Evolutionary conservation across 495 filamentous ascomycete genomes (phyloP).

Genomic region (Filosporella fistucella): DNA sequence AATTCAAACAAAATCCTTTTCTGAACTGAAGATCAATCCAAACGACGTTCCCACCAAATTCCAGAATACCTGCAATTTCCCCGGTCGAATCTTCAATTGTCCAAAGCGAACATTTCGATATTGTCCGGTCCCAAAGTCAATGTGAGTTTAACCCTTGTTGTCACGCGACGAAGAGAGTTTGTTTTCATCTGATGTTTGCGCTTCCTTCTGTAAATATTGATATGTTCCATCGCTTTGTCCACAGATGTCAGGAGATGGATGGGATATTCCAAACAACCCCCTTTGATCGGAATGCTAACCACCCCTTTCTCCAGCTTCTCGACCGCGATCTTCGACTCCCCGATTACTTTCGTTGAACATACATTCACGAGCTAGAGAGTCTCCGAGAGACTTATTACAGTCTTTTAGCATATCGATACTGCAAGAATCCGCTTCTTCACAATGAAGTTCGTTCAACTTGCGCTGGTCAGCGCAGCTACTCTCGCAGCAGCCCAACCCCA

Average conservation of each 20-base stretch:
- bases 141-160: slow-evolving; percentile 2
- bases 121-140: slow-evolving; percentile 14
- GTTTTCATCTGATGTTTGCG: slow-evolving; percentile 5
- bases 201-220: neutral
- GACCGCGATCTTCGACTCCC: slow-evolving; percentile 1
- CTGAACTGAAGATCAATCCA: neutral
- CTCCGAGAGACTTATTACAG: slow-evolving; percentile 20
- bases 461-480: slow-evolving; percentile 39
- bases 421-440: slow-evolving; percentile 24
- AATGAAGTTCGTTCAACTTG: slow-evolving; percentile 45
- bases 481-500: slow-evolving; percentile 43
- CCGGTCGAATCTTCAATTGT: slow-evolving; percentile 9
- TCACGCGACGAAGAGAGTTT: neutral
- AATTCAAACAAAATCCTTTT: neutral
- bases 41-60: neutral
- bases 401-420: slow-evolving; percentile 17
- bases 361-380: slow-evolving; percentile 5
- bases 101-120: slow-evolving; percentile 8
- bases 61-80: slow-evolving; percentile 1
- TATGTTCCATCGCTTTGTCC: too few relatives aligned
- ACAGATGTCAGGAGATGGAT: too few relatives aligned
- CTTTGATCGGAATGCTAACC: slow-evolving; percentile 20
- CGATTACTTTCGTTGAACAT: slow-evolving; percentile 3
- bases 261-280: too few relatives aligned
- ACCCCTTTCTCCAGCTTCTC: slow-evolving; percentile 1